Conservation (phyloP, 345 rosid species). For the Citropsis articulata region DNA sequence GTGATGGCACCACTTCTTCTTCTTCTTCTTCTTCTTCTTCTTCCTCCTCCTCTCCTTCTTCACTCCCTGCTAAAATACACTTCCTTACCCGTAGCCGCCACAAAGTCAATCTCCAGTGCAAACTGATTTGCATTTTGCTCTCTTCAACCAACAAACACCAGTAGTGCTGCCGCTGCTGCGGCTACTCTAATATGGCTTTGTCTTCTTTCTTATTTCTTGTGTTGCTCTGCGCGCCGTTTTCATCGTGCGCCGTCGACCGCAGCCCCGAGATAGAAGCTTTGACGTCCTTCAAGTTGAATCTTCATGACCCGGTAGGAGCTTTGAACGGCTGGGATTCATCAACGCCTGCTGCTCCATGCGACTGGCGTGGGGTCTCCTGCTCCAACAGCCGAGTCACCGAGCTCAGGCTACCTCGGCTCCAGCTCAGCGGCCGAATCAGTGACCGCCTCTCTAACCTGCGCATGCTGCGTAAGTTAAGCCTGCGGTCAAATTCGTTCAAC, state of each 20-base stretch:
- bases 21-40: not conserved
- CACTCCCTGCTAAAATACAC: not conserved
- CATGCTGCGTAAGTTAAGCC: constrained; percentile 63
- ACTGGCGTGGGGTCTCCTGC: constrained; percentile 86
- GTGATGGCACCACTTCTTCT: not conserved
- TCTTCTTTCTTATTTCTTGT: not conserved
- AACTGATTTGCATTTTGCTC: not conserved
- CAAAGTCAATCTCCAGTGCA: not conserved
- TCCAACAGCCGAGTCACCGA: constrained; percentile 54
- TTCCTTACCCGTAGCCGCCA: not conserved
- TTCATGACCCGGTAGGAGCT: constrained; percentile 74
- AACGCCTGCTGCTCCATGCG: constrained; percentile 76
- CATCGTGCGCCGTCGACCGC: constrained; percentile 15
- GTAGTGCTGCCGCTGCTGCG: not conserved
- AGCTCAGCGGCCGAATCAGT: constrained; percentile 67
- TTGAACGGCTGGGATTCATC: constrained; percentile 72
- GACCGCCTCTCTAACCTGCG: constrained; percentile 49
- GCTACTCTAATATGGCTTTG: constrained; percentile 3
- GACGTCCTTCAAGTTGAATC: constrained; percentile 62
- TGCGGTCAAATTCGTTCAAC: constrained; percentile 69
- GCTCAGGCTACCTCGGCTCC: constrained; percentile 73
- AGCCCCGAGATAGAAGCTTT: constrained; percentile 67
- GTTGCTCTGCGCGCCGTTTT: constrained; percentile 21
- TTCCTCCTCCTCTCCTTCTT: not conserved
- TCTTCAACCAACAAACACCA: not conserved